Evolutionary conservation across 2,329 filamentous ascomycete genomes (phyloP).

Genomic region (Talaromyces piceae): DNA sequence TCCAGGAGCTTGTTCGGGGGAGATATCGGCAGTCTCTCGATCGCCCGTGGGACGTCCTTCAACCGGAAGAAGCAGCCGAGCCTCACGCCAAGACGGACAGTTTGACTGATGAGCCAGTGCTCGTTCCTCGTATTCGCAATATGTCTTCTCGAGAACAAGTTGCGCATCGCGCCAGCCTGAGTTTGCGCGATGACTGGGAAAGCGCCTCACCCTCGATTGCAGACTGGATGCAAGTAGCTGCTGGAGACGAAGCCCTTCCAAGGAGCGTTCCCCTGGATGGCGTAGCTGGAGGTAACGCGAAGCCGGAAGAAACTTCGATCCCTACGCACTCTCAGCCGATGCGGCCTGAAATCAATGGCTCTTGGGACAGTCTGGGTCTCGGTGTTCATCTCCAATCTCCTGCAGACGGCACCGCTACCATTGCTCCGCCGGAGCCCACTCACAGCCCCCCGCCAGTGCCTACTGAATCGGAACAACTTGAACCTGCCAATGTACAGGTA

Average conservation of each 20-base stretch:
- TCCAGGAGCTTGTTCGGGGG: slow-evolving; percentile 40
- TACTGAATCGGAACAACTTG: slow-evolving; percentile 10
- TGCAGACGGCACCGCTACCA: slow-evolving; percentile 15
- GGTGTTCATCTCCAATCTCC: slow-evolving; percentile 34
- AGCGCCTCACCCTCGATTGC: slow-evolving; percentile 43
- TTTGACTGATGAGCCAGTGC: slow-evolving; percentile 29
- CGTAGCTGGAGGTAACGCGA: slow-evolving; percentile 15
- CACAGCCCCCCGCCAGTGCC: slow-evolving; percentile 39
- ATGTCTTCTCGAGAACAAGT: slow-evolving; percentile 19
- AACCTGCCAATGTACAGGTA: slow-evolving; percentile 3
- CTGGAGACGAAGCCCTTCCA: slow-evolving; percentile 25
- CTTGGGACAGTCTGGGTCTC: slow-evolving; percentile 34
- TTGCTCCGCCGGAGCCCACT: slow-evolving; percentile 35
- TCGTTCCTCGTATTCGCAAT: slow-evolving; percentile 21
- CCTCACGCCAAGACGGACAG: slow-evolving; percentile 18
- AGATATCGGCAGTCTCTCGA: slow-evolving; percentile 19
- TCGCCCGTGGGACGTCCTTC: slow-evolving; percentile 17
- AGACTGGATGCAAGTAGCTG: slow-evolving; percentile 42
- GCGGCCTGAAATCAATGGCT: slow-evolving; percentile 20
- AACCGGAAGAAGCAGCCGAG: slow-evolving; percentile 11
- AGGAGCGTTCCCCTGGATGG: slow-evolving; percentile 10
- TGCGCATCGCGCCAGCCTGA: slow-evolving; percentile 36
- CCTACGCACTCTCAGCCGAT: slow-evolving; percentile 14
- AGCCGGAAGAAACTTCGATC: slow-evolving; percentile 22
- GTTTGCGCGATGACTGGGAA: slow-evolving; percentile 41